phyloP scores from a whole-genome alignment of 495 filamentous ascomycete genomes.

The Pseudoneurospora amorphoporcata region DNA sequence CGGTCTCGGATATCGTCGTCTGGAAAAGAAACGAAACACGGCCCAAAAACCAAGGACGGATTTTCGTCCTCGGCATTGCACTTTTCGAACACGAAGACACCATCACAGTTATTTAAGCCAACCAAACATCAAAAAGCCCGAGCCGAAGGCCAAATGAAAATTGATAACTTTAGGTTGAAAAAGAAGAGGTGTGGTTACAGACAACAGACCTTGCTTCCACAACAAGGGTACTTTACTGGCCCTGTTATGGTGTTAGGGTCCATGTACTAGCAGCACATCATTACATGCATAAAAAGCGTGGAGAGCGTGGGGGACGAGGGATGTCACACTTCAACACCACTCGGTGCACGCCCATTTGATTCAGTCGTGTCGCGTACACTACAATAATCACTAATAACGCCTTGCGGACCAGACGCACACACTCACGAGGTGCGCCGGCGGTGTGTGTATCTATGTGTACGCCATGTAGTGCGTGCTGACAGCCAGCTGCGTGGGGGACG shows the following conservation, averaged over 20 bases:
- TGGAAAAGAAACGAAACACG: background rate
- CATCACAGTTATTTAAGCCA: background rate
- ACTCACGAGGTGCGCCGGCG: too few species aligned
- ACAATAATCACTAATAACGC: too few species aligned
- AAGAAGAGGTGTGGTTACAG: background rate
- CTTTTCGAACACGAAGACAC: background rate
- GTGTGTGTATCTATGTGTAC: too few species aligned
- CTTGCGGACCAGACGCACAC: too few species aligned
- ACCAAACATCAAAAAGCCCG: background rate
- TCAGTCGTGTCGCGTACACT: too few species aligned
- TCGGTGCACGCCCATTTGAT: too few species aligned
- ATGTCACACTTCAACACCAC: background rate
- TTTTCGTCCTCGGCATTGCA: background rate
- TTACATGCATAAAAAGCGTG: background rate
- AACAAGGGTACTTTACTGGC: background rate
- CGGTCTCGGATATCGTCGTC: background rate
- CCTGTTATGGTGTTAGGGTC: background rate
- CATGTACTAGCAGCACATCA: background rate
- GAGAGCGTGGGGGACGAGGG: background rate
- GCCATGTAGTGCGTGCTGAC: too few species aligned
- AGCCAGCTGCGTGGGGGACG: background rate
- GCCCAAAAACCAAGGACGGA: background rate
- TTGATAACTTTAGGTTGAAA: background rate
- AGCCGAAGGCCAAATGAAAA: background rate
- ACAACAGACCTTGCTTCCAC: background rate